Conservation (phyloP, 2,329 filamentous ascomycete species). For the Trichoderma sp. region DNA sequence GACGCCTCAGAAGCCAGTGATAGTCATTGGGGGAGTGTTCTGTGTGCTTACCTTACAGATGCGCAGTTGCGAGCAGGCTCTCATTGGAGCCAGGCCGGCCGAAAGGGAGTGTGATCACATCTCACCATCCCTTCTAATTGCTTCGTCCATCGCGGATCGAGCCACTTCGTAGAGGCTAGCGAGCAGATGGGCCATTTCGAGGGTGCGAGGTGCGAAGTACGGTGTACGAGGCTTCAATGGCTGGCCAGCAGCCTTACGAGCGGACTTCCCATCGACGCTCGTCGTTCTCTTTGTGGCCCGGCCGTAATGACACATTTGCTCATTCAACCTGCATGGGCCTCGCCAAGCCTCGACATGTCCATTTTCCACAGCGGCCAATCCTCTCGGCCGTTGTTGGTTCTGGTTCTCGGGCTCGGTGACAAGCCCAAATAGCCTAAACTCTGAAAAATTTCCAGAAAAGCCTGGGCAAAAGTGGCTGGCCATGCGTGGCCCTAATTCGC, state of each 20-base stretch:
- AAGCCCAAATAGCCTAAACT: conserved; percentile 24
- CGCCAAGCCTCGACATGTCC: conserved; percentile 4
- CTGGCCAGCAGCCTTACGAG: conserved; percentile 17
- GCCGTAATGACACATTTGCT: neutral
- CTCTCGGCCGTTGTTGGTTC: neutral
- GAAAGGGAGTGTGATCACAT: conserved; percentile 8
- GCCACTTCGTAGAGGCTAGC: too few species aligned
- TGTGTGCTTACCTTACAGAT: too few species aligned
- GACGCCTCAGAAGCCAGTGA: neutral
- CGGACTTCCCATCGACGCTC: neutral
- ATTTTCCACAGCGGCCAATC: neutral
- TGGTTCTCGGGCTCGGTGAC: neutral
- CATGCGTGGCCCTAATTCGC: conserved; percentile 6
- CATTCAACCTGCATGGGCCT: neutral
- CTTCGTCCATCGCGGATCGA: neutral
- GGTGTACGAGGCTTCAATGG: neutral
- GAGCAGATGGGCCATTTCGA: neutral
- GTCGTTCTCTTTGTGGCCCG: neutral
- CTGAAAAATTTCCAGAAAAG: conserved; percentile 24
- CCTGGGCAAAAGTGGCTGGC: conserved; percentile 22
- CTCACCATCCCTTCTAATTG: conserved; percentile 8
- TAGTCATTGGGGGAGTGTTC: too few species aligned
- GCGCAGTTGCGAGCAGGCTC: neutral
- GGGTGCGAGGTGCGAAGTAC: neutral
- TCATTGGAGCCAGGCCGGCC: neutral